Evolutionary conservation across 345 rosid species (phyloP).

Genomic region (Combretum micranthum): DNA sequence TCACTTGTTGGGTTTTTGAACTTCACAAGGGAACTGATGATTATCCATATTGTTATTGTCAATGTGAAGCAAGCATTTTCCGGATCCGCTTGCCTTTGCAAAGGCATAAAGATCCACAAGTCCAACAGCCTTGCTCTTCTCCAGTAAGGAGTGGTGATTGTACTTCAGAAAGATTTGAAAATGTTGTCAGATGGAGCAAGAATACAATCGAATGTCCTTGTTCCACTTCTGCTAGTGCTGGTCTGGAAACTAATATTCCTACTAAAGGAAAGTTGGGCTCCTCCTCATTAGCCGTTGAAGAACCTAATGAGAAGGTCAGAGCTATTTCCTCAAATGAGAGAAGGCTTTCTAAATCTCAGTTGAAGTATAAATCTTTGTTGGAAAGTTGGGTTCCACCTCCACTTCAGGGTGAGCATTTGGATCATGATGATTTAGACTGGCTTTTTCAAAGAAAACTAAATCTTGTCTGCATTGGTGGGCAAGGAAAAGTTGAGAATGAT

Average conservation of each 20-base stretch:
- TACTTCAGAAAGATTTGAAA: conserved; percentile 8
- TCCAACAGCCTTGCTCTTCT: conserved; percentile 34
- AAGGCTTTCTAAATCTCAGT: conserved; percentile 27
- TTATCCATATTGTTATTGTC: conserved; percentile 41
- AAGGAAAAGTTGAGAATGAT: conserved; percentile 9
- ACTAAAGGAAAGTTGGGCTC: conserved; percentile 12
- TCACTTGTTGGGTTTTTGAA: conserved; percentile 46
- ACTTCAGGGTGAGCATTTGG: conserved; percentile 11
- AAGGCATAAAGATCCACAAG: conserved; percentile 48
- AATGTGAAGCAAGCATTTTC: conserved; percentile 61
- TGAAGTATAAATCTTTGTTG: conserved; percentile 27
- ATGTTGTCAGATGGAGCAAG: conserved; percentile 15
- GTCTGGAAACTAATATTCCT: conserved; percentile 9
- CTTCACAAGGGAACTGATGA: conserved; percentile 40
- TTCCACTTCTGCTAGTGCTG: conserved; percentile 15
- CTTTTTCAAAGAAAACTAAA: conserved; percentile 14
- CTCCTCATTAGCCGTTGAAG: conserved; percentile 6
- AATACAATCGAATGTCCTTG: conserved; percentile 21
- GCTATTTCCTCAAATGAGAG: conserved; percentile 5
- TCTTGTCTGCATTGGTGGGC: conserved; percentile 7
- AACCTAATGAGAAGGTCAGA: conserved; percentile 5
- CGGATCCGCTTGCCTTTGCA: conserved; percentile 64
- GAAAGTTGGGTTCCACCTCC: conserved; percentile 36
- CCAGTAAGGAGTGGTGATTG: conserved; percentile 11
- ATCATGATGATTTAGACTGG: conserved; percentile 31